phyloP scores from a whole-genome alignment of 73 alveolate species.

The Uronychia binucleata region DNA sequence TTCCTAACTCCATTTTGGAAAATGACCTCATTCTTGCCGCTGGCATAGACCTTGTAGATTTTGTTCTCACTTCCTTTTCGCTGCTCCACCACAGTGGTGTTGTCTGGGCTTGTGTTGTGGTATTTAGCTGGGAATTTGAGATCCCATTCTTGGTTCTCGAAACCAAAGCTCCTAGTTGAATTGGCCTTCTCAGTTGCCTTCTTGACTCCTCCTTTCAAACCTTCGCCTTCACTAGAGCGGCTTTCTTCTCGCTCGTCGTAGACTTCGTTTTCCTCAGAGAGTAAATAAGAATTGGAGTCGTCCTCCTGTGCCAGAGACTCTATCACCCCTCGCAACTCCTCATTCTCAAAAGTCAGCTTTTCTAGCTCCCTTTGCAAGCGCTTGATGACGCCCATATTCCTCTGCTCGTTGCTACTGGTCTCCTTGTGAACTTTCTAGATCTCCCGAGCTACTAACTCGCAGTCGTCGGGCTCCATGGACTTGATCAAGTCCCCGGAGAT shows the following conservation, averaged over 20 bases:
- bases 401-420: not conserved
- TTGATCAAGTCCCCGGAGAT: not conserved
- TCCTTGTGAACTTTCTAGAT: not conserved
- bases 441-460: not conserved
- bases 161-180: not conserved
- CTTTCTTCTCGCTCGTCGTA: no score
- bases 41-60: conserved; percentile 35
- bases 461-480: not conserved
- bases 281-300: no score
- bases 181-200: not conserved
- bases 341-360: not conserved
- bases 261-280: no score
- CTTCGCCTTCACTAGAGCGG: no score
- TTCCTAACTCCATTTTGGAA: conserved; percentile 83
- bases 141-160: not conserved
- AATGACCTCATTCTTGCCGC: conserved; percentile 63
- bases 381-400: not conserved
- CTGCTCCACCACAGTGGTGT: conserved; percentile 19
- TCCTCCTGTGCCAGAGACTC: no score
- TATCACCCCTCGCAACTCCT: not conserved
- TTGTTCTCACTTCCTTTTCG: conserved; percentile 36
- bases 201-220: not conserved
- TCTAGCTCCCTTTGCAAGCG: not conserved
- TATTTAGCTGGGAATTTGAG: not conserved
- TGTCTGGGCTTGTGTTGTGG: conserved; percentile 17